These are phyloP conservation scores for Pleodorina starrii DNA, from an alignment of 139 green algal genomes.

Conservation along the genomic window DNA sequence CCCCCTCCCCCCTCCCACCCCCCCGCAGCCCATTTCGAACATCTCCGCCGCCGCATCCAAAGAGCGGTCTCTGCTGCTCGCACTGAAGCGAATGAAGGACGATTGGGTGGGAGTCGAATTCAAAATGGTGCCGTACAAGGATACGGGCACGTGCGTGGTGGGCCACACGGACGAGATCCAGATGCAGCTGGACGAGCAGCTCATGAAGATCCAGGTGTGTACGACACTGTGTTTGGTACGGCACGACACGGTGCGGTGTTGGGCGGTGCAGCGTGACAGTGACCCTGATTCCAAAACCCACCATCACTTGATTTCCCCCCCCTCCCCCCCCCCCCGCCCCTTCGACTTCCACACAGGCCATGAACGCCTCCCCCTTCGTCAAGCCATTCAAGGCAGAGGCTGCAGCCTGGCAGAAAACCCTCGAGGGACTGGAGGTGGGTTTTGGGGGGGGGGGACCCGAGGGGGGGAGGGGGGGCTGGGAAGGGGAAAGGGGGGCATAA, in stretches of 20 bases:
- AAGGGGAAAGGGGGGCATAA: not conserved
- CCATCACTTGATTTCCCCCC: too few species aligned
- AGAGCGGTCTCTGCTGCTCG: constrained; percentile 59
- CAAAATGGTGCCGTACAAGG: constrained; percentile 73
- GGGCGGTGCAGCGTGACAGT: too few species aligned
- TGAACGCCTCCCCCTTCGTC: constrained; percentile 72
- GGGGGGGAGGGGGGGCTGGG: not conserved
- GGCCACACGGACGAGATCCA: constrained; percentile 83
- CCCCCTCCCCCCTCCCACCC: not conserved
- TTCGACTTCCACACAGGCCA: constrained; percentile 61
- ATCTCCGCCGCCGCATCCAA: constrained; percentile 51
- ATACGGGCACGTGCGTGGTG: constrained; percentile 80
- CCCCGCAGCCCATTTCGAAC: not conserved
- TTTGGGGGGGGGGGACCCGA: not conserved
- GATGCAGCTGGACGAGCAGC: constrained; percentile 85
- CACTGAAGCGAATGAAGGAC: constrained; percentile 70
- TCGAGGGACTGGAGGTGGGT: constrained; percentile 55
- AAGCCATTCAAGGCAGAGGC: constrained; percentile 69
- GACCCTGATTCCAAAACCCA: too few species aligned
- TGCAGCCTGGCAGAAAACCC: constrained; percentile 56
- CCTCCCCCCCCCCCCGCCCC: too few species aligned
- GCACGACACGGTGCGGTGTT: too few species aligned
- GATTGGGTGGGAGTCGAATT: constrained; percentile 76
- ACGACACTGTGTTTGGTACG: too few species aligned
- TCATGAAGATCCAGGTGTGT: constrained; percentile 67